Evolutionary conservation across 2,329 filamentous ascomycete species (phyloP), one percentile per base, ranked within the genome.

Genomic region (Hymenotorrendiella dingleyae): DNA sequence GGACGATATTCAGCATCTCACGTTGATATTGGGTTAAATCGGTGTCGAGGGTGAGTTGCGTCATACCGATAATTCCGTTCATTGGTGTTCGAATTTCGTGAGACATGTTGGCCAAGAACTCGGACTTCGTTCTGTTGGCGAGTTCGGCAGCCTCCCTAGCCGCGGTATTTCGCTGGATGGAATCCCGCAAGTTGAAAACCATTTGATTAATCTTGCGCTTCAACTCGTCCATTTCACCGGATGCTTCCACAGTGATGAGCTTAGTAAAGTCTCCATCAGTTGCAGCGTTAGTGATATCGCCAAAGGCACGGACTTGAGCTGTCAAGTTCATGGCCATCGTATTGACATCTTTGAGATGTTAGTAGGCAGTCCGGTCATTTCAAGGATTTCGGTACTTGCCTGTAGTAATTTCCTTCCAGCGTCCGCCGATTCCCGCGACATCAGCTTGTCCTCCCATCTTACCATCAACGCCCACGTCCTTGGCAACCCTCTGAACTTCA

Each of bases 131-230:
- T 68, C 94, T 91, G 71, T 96, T 97, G 50, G 93, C 93, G 62
- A 96, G 71, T 64, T 98, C 93, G 58, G 93, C 93, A 35, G 91
- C 90, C 66, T 97, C 91, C 65, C 93, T 85, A 44, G 93, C 93
- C 53, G 90, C 87, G 3, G 90, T 96, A 63, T 97, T 98, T 63
- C 89, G 82, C 64, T 97, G 90, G 54, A 98, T 96, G 73, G 86
- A 94, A 67, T 97, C 93, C 54, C 91, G 76, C 49, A 98, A 70
- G 62, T 94, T 95, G 62, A 86, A 93, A 40, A 97, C 90, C 93
- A 98, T 98, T 70, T 94, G 87, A 64, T 97, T 98, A 75, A 98
- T 97, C 73, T 97, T 97, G 58, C 90, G 82, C 69, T 98, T 98
- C 56, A 98, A 74, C 65, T 97, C 91, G 66, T 97, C 93, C 93